A percentile compares a stretch with the other conserved stretches of the same genome.
Evolutionary conservation across 140 eudicot species (phyloP).

Genomic region (Bidens hawaiensis): DNA sequence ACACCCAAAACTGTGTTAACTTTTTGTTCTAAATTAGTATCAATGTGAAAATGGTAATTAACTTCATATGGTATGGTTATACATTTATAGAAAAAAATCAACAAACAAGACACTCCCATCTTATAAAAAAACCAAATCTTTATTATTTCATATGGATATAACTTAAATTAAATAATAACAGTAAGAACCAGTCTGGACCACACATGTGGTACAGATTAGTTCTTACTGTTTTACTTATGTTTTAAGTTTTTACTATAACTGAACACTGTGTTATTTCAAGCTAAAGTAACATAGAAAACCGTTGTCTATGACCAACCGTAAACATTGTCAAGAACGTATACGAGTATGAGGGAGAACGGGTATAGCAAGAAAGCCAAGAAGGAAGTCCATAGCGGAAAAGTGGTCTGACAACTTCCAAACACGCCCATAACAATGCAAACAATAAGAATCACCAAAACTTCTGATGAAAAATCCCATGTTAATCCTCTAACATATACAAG

Average conservation of each 20-base stretch:
- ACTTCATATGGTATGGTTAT: slow-evolving; percentile 23
- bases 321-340: slow-evolving; percentile 79
- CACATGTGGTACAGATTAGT: neutral
- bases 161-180: neutral
- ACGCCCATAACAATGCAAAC: slow-evolving; percentile 88
- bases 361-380: slow-evolving; percentile 71
- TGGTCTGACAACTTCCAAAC: slow-evolving; percentile 72
- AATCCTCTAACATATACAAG: slow-evolving; percentile 77
- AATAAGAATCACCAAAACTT: slow-evolving; percentile 74
- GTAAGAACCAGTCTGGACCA: neutral
- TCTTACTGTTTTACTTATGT: neutral
- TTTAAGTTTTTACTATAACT: neutral
- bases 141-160: slow-evolving; percentile 5
- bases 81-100: slow-evolving; percentile 31
- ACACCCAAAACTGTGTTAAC: slow-evolving; percentile 29
- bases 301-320: slow-evolving; percentile 81
- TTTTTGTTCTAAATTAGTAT: slow-evolving; percentile 26
- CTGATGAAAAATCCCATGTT: slow-evolving; percentile 90
- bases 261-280: slow-evolving; percentile 11
- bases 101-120: slow-evolving; percentile 24
- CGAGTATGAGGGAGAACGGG: slow-evolving; percentile 79
- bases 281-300: neutral
- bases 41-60: slow-evolving; percentile 28
- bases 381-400: slow-evolving; percentile 94
- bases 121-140: slow-evolving; percentile 1